Base-by-base conservation (phyloP, 192 early-diverging fungal species). In the Rhizophagus prolifer region DNA sequence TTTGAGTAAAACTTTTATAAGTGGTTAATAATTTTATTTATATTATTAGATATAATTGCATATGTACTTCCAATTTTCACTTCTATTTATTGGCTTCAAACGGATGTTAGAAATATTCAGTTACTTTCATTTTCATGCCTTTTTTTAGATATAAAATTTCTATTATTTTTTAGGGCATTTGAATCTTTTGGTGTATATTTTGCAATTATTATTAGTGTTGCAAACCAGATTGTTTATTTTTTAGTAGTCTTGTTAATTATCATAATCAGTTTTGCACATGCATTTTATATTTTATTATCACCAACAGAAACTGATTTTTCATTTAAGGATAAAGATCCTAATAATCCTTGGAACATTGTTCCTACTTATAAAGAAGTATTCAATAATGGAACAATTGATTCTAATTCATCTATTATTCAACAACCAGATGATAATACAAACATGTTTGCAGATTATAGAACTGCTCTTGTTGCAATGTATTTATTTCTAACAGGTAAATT, bases 141-240 rank as follows among this genome's bases (percentile, higher is more conserved):
- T 12, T 70, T 70, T 47, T 23, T 70, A 21, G 41, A 47, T 38
- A n/a, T 70, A 26, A 70, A 70, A 28, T 70, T 70, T 25, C 9
- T 70, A 7, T 41, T 70, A 4, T 47, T 70, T 23, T 47, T 41
- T n/a, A 30, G 68, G 12, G 16, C 2, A 16, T n/a, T 70, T 70
- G 36, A 44, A 13, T 23, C 21, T 47, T 70, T 70, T 44, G 68
- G 68, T 9, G 12, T 70, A 14, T 70, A 70, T 25, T 23, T 70
- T 41, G 26, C 68, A n/a, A 70, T 70, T 12, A 47, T 70, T 28
- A 26, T 70, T 3, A 47, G n/a, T 47, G 36, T 41, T 25, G 25
- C 36, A 23, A 8, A 70, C 2, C 19, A 70, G 26, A 23, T 70
- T 5, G 12, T 44, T 14, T 70, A 30, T 26, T 70, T 70, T 12